A percentile compares a stretch with the other conserved stretches of the same genome.
phyloP scores from a whole-genome alignment of 1,139 yeast species.

The Blastobotrys serpentis region DNA sequence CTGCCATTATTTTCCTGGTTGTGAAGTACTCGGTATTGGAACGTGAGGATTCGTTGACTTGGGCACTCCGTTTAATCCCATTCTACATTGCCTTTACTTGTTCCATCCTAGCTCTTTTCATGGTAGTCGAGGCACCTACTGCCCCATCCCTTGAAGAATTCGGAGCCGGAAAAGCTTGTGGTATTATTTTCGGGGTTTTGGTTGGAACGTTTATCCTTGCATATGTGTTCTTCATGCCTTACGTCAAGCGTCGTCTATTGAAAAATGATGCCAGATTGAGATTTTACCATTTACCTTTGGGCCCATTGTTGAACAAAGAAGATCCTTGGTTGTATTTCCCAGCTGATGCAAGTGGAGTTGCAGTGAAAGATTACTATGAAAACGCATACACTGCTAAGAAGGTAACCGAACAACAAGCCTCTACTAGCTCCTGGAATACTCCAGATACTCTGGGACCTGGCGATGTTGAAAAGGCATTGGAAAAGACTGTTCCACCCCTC shows the following conservation, averaged over 20 bases:
- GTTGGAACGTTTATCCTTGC: slow-evolving; percentile 54
- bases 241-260: slow-evolving; percentile 58
- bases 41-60: slow-evolving; percentile 51
- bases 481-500: slow-evolving; percentile 13
- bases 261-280: slow-evolving; percentile 66
- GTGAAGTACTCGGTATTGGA: slow-evolving; percentile 64
- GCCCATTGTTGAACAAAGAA: slow-evolving; percentile 47
- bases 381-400: not conserved
- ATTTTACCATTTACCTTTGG: slow-evolving; percentile 56
- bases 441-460: slow-evolving; percentile 13
- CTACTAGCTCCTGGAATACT: not conserved
- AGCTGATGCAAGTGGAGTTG: not conserved
- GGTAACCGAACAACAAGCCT: not conserved
- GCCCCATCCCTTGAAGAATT: slow-evolving; percentile 25
- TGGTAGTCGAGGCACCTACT: slow-evolving; percentile 36
- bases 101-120: slow-evolving; percentile 58
- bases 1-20: slow-evolving; percentile 56
- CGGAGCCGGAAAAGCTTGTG: slow-evolving; percentile 22
- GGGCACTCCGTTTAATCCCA: slow-evolving; percentile 61
- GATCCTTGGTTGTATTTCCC: slow-evolving; percentile 8
- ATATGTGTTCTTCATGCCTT: slow-evolving; percentile 59
- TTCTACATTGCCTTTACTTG: slow-evolving; percentile 60
- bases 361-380: slow-evolving; percentile 10
- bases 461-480: slow-evolving; percentile 16
- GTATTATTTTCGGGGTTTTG: slow-evolving; percentile 59